Evolutionary conservation across 2,329 filamentous ascomycete genomes (phyloP).

Genomic region (Neocatenulostroma microsporum): DNA sequence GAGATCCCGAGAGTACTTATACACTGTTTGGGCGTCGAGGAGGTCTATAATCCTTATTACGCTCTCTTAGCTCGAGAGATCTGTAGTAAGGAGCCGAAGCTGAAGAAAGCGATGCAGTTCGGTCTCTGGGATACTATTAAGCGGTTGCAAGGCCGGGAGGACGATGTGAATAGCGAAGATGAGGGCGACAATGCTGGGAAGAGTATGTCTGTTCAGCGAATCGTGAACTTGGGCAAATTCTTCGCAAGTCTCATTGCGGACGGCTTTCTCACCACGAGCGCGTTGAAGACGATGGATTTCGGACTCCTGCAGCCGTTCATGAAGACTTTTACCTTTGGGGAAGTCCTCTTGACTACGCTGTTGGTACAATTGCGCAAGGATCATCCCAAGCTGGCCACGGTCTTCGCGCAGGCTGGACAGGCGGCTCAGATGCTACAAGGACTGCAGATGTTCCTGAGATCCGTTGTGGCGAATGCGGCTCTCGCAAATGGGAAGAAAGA

Average conservation of each 20-base stretch:
- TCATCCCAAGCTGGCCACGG: conserved; percentile 36
- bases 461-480: conserved; percentile 63
- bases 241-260: conserved; percentile 57
- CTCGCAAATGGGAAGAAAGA: conserved; percentile 44
- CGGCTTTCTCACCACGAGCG: conserved; percentile 49
- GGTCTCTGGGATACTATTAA: conserved; percentile 80
- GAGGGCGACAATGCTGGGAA: conserved; percentile 47
- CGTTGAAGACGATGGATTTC: conserved; percentile 65
- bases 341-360: conserved; percentile 68
- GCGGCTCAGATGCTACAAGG: conserved; percentile 63
- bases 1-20: conserved; percentile 84
- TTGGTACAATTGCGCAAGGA: conserved; percentile 48
- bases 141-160: conserved; percentile 69
- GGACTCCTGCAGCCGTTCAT: conserved; percentile 69
- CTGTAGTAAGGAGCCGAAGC: conserved; percentile 58
- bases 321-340: conserved; percentile 69
- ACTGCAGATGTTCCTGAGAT: conserved; percentile 71
- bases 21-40: conserved; percentile 76
- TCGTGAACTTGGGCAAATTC: conserved; percentile 62
- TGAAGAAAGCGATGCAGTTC: conserved; percentile 75
- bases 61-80: conserved; percentile 72
- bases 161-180: too few relatives aligned
- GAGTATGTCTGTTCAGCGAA: conserved; percentile 46
- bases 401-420: conserved; percentile 59
- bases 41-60: conserved; percentile 88